A percentile compares a stretch with the other conserved stretches of the same genome.
These are phyloP conservation scores for Coemansia biformis DNA, from an alignment of 192 early-diverging fungal species.

Conservation along the genomic window DNA sequence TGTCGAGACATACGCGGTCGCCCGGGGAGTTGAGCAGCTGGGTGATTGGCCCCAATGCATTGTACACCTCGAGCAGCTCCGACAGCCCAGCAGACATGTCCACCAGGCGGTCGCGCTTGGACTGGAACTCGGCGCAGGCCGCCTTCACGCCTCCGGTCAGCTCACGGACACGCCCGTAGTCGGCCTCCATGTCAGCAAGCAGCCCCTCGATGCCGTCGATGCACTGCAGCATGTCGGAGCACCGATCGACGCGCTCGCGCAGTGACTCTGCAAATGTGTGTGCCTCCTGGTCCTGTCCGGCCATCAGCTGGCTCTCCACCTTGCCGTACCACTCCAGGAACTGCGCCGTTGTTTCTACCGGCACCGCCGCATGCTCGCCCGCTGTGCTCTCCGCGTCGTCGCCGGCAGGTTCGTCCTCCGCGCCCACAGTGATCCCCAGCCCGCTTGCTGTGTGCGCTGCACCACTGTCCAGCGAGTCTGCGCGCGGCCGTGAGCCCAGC, in stretches of 20 bases:
- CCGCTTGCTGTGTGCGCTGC: background rate
- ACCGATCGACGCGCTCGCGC: constrained; percentile 6
- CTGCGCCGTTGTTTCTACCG: constrained; percentile 84
- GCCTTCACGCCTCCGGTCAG: constrained; percentile 71
- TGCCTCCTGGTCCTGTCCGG: constrained; percentile 72
- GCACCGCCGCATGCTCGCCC: constrained; percentile 21
- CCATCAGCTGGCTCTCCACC: constrained; percentile 76
- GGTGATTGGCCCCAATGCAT: constrained; percentile 76
- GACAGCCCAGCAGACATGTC: constrained; percentile 54
- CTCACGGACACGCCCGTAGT: constrained; percentile 75
- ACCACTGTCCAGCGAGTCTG: constrained; percentile 1
- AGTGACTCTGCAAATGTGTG: constrained; percentile 59
- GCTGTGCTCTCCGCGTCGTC: background rate
- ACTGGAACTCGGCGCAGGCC: constrained; percentile 77
- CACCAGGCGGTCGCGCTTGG: constrained; percentile 15
- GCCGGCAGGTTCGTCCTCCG: background rate
- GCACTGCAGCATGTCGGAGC: constrained; percentile 51
- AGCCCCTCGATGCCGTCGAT: constrained; percentile 54
- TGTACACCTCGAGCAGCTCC: constrained; percentile 68
- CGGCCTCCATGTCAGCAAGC: constrained; percentile 59
- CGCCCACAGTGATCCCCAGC: background rate
- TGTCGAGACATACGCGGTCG: constrained; percentile 73
- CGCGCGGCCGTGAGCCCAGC: background rate
- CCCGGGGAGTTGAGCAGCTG: constrained; percentile 77
- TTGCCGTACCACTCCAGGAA: constrained; percentile 92